These are phyloP conservation scores for Hypoxylon sp. DNA, from an alignment of 2,329 filamentous ascomycete species.

Conservation along the genomic window DNA sequence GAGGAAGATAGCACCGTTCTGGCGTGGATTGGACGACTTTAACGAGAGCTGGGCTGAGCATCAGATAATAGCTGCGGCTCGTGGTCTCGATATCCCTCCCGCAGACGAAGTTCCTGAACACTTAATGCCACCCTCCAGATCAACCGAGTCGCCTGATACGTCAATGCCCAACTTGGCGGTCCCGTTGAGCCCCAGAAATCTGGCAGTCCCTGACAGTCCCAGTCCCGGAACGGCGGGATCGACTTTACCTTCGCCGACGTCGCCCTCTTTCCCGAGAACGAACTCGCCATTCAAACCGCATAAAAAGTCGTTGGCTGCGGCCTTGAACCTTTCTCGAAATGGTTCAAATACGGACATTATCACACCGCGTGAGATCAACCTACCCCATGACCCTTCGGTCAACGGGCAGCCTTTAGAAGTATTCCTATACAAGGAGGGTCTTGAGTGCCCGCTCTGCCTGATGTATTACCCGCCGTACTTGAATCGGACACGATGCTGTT, in stretches of 20 bases:
- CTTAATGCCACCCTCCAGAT: conserved; percentile 58
- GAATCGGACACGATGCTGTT: conserved; percentile 93
- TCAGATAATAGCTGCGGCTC: conserved; percentile 90
- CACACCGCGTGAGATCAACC: conserved; percentile 76
- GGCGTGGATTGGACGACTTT: conserved; percentile 91
- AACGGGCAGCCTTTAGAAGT: conserved; percentile 96
- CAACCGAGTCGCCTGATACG: conserved; percentile 55
- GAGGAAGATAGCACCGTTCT: conserved; percentile 90
- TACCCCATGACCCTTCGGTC: conserved; percentile 85
- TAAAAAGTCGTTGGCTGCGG: conserved; percentile 86
- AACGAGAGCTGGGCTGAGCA: conserved; percentile 90
- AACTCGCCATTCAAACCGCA: conserved; percentile 77
- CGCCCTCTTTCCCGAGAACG: conserved; percentile 56
- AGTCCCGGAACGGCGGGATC: conserved; percentile 67
- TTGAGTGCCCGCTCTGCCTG: conserved; percentile 96
- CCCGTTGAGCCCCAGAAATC: conserved; percentile 78
- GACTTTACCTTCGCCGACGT: conserved; percentile 64
- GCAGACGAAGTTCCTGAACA: conserved; percentile 81
- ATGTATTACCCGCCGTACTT: conserved; percentile 94
- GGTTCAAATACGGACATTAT: conserved; percentile 76
- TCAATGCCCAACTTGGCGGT: conserved; percentile 75
- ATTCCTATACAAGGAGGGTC: conserved; percentile 88
- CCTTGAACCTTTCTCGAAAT: conserved; percentile 79
- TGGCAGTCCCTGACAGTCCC: conserved; percentile 77
- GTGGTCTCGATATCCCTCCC: conserved; percentile 82